Conservation (phyloP, 805 yeast genomes). For the Saitoella complicata region DNA sequence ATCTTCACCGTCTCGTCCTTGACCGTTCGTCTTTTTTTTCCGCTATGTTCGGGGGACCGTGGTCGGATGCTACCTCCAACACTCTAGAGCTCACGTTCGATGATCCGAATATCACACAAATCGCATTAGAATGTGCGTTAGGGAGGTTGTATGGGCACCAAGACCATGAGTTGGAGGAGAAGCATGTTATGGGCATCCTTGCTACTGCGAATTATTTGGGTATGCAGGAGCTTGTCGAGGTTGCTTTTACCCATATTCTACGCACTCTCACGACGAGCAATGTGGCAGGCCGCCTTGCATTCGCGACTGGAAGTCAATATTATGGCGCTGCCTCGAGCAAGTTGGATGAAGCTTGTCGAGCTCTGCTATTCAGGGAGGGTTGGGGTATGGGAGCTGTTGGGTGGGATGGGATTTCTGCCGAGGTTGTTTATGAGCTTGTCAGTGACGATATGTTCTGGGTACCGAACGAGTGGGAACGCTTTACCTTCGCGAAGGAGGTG, state of each 20-base stretch:
- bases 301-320: constrained; percentile 26
- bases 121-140: constrained; percentile 34
- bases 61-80: constrained; percentile 23
- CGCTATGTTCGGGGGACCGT: constrained; percentile 28
- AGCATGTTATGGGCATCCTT: constrained; percentile 28
- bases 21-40: constrained; percentile 33
- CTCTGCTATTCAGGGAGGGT: constrained; percentile 32
- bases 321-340: constrained; percentile 33
- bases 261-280: constrained; percentile 23
- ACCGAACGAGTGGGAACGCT: constrained; percentile 41
- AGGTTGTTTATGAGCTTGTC: constrained; percentile 29
- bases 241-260: constrained; percentile 28
- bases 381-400: constrained; percentile 30
- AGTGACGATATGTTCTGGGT: constrained; percentile 37
- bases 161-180: constrained; percentile 21
- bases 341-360: constrained; percentile 31
- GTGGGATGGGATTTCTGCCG: constrained; percentile 34
- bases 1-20: constrained; percentile 31
- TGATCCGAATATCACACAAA: constrained; percentile 27
- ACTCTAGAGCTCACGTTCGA: constrained; percentile 22
- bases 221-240: constrained; percentile 29
- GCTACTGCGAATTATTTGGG: constrained; percentile 36
- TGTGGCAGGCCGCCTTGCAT: constrained; percentile 24
- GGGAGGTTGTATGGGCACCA: constrained; percentile 32
- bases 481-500: constrained; percentile 24